Conservation (phyloP, 2,329 filamentous ascomycete species). For the Xylariomycetidae sp. region DNA sequence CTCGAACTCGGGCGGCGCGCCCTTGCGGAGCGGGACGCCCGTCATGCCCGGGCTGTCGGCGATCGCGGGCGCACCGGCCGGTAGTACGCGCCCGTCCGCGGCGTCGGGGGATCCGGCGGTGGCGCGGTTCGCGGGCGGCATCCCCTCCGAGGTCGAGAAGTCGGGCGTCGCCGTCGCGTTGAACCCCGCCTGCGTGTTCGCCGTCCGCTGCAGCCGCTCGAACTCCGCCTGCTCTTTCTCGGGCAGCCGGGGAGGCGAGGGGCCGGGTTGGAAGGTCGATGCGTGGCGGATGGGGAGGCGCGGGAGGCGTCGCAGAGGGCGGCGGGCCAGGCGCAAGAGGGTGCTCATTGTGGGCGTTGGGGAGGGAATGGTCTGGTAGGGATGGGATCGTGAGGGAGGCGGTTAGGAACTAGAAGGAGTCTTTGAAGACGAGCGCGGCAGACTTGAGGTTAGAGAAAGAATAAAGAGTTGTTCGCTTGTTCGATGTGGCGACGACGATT, state of each 20-base stretch:
- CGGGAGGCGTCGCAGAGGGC: too few relatives aligned
- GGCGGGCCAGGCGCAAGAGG: too few relatives aligned
- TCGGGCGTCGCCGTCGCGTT: conserved; percentile 23
- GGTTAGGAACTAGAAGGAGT: too few relatives aligned
- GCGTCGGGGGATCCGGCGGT: neutral
- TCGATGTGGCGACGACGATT: too few relatives aligned
- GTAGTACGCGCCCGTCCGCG: neutral
- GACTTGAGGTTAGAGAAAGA: too few relatives aligned
- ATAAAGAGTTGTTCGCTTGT: too few relatives aligned
- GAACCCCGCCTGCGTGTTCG: conserved; percentile 30
- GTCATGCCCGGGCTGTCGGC: too few relatives aligned
- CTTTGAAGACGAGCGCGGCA: too few relatives aligned
- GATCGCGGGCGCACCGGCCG: neutral
- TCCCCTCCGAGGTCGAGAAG: conserved; percentile 2
- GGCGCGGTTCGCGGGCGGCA: conserved; percentile 1
- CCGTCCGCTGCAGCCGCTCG: conserved; percentile 62
- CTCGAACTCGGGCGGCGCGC: conserved; percentile 84
- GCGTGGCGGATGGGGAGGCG: conserved; percentile 16
- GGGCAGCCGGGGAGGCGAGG: conserved; percentile 79
- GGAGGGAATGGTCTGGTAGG: too few relatives aligned
- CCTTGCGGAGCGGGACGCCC: conserved; percentile 40
- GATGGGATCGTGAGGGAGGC: too few relatives aligned
- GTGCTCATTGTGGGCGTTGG: too few relatives aligned
- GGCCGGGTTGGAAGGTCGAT: conserved; percentile 44
- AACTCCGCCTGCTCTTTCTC: conserved; percentile 57